Conservation (phyloP, 2,329 filamentous ascomycete genomes). For the Clarireedia paspali region DNA sequence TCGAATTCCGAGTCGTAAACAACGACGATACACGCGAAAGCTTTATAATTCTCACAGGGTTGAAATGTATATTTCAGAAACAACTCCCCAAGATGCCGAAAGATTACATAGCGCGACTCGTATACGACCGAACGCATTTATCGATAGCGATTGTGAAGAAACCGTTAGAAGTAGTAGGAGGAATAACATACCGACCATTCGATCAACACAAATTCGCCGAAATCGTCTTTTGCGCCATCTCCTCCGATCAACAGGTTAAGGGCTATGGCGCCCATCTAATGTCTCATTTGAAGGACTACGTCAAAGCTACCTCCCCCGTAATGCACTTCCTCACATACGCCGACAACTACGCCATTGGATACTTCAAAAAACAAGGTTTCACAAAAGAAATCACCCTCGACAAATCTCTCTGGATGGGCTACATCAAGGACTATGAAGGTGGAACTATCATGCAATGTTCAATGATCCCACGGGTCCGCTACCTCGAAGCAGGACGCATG, state of each 20-base stretch:
- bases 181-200: conserved; percentile 94
- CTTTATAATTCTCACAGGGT: conserved; percentile 85
- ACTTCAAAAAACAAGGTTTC: conserved; percentile 98
- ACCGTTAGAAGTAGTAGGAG: conserved; percentile 88
- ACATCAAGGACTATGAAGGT: conserved; percentile 99
- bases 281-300: conserved; percentile 96
- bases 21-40: conserved; percentile 86
- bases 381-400: conserved; percentile 97
- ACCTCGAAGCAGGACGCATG: conserved; percentile 89
- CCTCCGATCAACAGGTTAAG: conserved; percentile 96
- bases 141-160: conserved; percentile 98
- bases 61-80: conserved; percentile 98
- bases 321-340: conserved; percentile 99
- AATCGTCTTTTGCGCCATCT: conserved; percentile 98
- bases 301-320: conserved; percentile 90
- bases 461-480: conserved; percentile 91
- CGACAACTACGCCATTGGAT: conserved; percentile 97
- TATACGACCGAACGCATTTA: conserved; percentile 93
- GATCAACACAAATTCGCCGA: conserved; percentile 88
- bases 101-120: conserved; percentile 94
- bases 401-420: conserved; percentile 92
- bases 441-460: conserved; percentile 99
- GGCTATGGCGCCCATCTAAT: conserved; percentile 97
- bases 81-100: conserved; percentile 99
- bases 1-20: conserved; percentile 96